phyloP scores from a whole-genome alignment of 176 grass and related monocot species.

The Tillandsia fasciculata region DNA sequence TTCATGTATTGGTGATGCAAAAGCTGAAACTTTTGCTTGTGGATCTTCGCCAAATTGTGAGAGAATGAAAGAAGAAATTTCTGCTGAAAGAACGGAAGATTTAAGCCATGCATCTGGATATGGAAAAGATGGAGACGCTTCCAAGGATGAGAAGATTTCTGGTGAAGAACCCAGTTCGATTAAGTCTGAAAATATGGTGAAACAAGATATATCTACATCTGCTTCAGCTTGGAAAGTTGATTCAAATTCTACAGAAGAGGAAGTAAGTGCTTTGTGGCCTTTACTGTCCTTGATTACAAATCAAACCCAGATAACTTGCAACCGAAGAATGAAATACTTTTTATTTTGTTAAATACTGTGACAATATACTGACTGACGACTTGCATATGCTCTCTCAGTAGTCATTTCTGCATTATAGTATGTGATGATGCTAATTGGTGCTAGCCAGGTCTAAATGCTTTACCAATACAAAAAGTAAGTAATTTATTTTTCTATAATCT shows the following conservation, averaged over 20 bases:
- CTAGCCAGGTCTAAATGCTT: too few species aligned
- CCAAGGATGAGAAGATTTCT: too few species aligned
- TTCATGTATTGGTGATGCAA: conserved; percentile 5
- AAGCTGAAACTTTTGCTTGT: conserved; percentile 11
- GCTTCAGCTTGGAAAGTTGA: background rate
- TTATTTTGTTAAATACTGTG: background rate
- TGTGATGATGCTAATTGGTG: too few species aligned
- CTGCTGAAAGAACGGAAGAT: conserved; percentile 27
- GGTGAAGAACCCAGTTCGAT: too few species aligned
- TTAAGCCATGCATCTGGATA: conserved; percentile 6
- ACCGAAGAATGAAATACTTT: background rate
- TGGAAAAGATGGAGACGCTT: conserved; percentile 10
- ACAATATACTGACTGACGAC: background rate
- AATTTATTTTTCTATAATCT: too few species aligned
- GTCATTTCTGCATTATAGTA: too few species aligned
- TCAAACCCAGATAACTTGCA: background rate
- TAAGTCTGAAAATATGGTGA: too few species aligned
- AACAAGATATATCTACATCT: too few species aligned
- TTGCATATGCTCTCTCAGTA: too few species aligned
- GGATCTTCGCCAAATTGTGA: conserved; percentile 1
- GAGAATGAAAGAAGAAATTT: conserved; percentile 18
- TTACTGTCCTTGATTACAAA: background rate
- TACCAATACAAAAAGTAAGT: too few species aligned
- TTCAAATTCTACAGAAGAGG: conserved; percentile 5
- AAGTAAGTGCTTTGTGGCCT: conserved; percentile 26